Evolutionary conservation across 257 asterid species (phyloP), one percentile per base, ranked within the genome.

Genomic region (Capsicum baccatum): DNA sequence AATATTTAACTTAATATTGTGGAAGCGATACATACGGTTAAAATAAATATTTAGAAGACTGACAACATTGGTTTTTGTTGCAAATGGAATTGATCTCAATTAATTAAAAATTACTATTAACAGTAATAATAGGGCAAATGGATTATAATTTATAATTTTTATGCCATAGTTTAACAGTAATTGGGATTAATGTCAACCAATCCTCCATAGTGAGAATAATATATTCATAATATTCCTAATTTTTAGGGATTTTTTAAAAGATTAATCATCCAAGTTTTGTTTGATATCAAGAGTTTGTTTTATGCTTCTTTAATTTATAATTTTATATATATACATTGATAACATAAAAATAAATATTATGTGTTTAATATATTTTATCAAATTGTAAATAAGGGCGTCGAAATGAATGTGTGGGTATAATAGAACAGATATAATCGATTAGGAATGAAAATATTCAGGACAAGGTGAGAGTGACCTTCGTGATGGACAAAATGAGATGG

Each of bases 111-210:
- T 39, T 39, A 39, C 5, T 39, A 39, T 4, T 39, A 39, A 39
- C 42, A 39, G 5, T 39, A 39, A 39, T 39, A 39, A 39, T 39
- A 39, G 42, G 42, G 42, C 42, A 39, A 39, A 39, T 39, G 42
- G 5, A 39, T 39, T 39, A 26, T 26, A 26, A 26, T 26, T 63
- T 21, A 63, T 62, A 62, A 62, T 62, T 19, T 62, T 62, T 62
- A 19, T 62, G 21, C 78, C 6, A 68, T 7, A 69, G 15, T 67
- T 68, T 37, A 69, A 21, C 55, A 42, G 4, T 69, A 70, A 42
- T 44, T 16, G 56, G 81, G 68, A 71, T 84, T 60, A 67, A 86
- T 89, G 90, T 89, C 93, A 86, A 87, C 93, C 73, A 85, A 86
- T 84, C 85, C 87, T 88, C 58, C 90, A 85, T 83, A 83, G 74